Base-by-base conservation (phyloP, 768 basidiomycete genomes). In the Mycena leptocephala region DNA sequence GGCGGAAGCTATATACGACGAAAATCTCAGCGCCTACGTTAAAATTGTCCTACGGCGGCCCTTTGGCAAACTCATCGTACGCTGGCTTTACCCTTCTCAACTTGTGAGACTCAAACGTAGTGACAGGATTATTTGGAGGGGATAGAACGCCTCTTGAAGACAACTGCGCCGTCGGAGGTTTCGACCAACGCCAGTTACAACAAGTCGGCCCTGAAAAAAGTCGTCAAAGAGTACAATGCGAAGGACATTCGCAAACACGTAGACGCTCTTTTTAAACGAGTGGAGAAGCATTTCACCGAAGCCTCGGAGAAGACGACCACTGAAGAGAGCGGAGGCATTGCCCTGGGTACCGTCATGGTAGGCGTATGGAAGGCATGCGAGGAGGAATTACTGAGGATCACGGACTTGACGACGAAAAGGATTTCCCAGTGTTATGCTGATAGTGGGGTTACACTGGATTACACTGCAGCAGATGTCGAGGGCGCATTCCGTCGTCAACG, bases 241-340 rank as follows among this genome's bases (percentile, higher is more conserved):
- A 99, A 98, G 84, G 98, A 99, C 83, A 86, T 99, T 16, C 93
- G 95, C 43, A 98, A 98, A 83, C 90, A 95, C 75, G 87, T 98
- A 65, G 98, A 99, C 70, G 91, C 91, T 10, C 88, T 99, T 43
- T 94, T 93, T 85, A 96, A 96, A 82, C 93, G 98, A 13, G 96
- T 99, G 33, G 96, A 98, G 85, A 99, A 99, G 84, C 98, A 99
- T 82, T 99, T 98, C 81, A 94, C 94, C 8, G 96, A 97, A 80
- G 92, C 92, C 1, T 93, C 93, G 13, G 94, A 94, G 76, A 94
- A 92, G 77, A 81, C 90, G 5, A 90, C 90, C 24, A 88, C 86
- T 5, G 92, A 93, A 73, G 92, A 93, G 70, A 87, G 86, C 75
- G 86, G 87, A 37, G 89, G 88, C 41, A 91, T 92, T 72, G 85